Conservation (phyloP, 305 asterid species). For the Nicotiana rustica region DNA sequence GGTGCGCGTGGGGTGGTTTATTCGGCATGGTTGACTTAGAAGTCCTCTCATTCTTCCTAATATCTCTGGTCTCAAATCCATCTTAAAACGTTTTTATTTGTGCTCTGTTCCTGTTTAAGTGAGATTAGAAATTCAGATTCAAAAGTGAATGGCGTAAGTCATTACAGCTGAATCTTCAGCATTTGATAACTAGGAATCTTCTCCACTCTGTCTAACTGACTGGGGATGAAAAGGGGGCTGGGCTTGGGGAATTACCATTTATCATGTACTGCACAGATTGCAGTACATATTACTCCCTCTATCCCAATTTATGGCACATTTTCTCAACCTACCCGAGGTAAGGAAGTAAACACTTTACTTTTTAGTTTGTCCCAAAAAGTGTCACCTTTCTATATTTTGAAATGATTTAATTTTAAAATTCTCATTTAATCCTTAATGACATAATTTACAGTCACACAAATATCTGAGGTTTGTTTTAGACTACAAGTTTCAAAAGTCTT, state of each 20-base stretch:
- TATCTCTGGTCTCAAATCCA: not conserved
- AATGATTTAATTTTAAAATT: too few species aligned
- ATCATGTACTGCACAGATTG: not conserved
- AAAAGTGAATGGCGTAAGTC: not conserved
- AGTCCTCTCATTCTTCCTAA: slow-evolving; percentile 16
- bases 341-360: too few species aligned
- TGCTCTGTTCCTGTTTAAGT: not conserved
- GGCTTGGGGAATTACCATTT: not conserved
- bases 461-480: too few species aligned
- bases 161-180: not conserved
- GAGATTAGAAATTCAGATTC: too few species aligned
- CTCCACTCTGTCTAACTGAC: not conserved
- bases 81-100: not conserved
- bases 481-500: too few species aligned
- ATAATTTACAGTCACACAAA: too few species aligned
- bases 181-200: not conserved
- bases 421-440: too few species aligned
- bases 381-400: too few species aligned
- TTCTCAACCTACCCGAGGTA: too few species aligned
- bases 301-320: too few species aligned
- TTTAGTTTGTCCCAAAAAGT: too few species aligned
- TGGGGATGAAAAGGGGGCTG: not conserved
- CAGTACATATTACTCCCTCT: too few species aligned
- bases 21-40: slow-evolving; percentile 6
- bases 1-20: slow-evolving; percentile 7